Evolutionary conservation across 116 monocot genomes (phyloP).

Genomic region (Dioscorea cayenensis): DNA sequence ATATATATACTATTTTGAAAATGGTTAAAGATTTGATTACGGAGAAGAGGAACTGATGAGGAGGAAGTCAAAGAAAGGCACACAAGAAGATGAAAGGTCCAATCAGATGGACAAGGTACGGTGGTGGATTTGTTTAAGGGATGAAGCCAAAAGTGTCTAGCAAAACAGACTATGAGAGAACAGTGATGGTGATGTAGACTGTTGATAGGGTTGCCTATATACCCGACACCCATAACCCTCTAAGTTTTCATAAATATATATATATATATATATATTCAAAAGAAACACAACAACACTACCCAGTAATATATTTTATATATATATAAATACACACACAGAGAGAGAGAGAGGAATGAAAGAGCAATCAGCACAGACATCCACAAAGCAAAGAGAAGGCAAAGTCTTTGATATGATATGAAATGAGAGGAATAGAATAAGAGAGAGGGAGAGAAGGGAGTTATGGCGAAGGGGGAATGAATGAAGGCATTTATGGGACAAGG

Average conservation of each 20-base stretch:
- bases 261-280: too few relatives aligned
- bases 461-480: background rate
- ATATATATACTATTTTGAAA: too few relatives aligned
- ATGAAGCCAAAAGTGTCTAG: background rate
- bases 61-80: background rate
- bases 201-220: constrained; percentile 1
- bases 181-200: background rate
- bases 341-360: background rate
- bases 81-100: background rate
- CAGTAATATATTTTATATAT: background rate
- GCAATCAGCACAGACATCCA: constrained; percentile 4
- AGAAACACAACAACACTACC: too few relatives aligned
- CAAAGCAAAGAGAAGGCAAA: too few relatives aligned
- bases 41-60: background rate
- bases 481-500: constrained; percentile 3
- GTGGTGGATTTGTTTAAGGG: background rate
- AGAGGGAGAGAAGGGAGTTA: background rate
- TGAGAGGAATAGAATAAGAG: background rate
- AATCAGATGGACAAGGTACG: background rate
- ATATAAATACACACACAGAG: background rate
- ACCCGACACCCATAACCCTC: background rate
- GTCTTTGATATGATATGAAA: too few relatives aligned
- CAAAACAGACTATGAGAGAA: background rate
- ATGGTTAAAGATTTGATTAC: too few relatives aligned
- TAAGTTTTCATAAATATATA: too few relatives aligned